Conservation (phyloP, 2,329 filamentous ascomycete genomes). For the Incumbomyces delicatus region DNA sequence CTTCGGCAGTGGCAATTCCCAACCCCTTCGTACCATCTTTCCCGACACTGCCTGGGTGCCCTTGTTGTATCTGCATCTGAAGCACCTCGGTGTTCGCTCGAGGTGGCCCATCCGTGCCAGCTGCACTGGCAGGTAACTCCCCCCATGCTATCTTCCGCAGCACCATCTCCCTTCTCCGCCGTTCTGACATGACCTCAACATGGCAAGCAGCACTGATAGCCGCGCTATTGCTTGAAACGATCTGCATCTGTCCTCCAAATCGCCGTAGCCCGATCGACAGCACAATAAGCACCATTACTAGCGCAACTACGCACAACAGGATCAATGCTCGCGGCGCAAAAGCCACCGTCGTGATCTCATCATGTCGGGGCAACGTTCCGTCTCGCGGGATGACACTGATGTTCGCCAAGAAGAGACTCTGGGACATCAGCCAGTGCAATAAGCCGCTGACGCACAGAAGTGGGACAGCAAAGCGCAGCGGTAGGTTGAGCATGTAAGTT, state of each 20-base stretch:
- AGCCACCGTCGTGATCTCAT: conserved; percentile 19
- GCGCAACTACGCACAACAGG: conserved; percentile 12
- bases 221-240: conserved; percentile 25
- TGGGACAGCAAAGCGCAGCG: conserved; percentile 36
- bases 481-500: conserved; percentile 38
- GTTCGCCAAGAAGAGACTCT: conserved; percentile 36
- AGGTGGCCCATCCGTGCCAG: background rate
- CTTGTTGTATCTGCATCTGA: background rate
- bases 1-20: conserved; percentile 8
- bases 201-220: conserved; percentile 29
- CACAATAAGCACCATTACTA: conserved; percentile 14
- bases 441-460: conserved; percentile 27
- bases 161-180: conserved; percentile 12
- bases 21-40: background rate
- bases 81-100: too few relatives aligned
- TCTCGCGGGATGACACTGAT: conserved; percentile 21
- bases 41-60: background rate
- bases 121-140: background rate
- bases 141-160: conserved; percentile 22
- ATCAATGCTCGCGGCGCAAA: conserved; percentile 21
- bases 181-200: conserved; percentile 12
- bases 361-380: conserved; percentile 12
- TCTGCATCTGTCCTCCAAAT: conserved; percentile 22
- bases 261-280: conserved; percentile 14
- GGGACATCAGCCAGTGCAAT: conserved; percentile 43